Evolutionary conservation across 345 rosid species (phyloP).

Genomic region (Eucalyptus leucophloia): DNA sequence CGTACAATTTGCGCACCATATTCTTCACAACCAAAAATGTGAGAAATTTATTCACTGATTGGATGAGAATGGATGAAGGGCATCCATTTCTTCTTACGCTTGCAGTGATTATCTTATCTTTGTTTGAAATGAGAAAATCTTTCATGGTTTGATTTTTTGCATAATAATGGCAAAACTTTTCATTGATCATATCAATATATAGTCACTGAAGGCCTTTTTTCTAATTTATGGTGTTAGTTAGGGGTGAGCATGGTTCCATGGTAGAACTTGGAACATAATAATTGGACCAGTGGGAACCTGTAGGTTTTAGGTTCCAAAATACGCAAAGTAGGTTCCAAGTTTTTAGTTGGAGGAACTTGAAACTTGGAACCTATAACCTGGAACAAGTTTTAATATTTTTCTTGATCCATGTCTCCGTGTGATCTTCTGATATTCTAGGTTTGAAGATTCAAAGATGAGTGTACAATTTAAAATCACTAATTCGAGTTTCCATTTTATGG

Average conservation of each 20-base stretch:
- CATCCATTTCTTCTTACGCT: neutral
- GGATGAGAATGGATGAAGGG: neutral
- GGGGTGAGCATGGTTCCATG: too few relatives aligned
- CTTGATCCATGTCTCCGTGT: accelerated
- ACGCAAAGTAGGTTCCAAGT: too few relatives aligned
- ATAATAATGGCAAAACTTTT: neutral
- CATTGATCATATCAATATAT: neutral
- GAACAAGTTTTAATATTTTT: too few relatives aligned
- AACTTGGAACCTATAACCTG: too few relatives aligned
- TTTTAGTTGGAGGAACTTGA: too few relatives aligned
- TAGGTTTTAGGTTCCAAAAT: too few relatives aligned
- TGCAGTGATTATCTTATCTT: neutral
- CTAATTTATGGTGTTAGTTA: neutral
- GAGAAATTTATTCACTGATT: neutral
- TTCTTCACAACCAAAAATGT: neutral
- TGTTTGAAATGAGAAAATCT: neutral
- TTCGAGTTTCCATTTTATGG: too few relatives aligned
- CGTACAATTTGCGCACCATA: neutral
- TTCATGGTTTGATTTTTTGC: neutral
- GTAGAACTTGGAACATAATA: too few relatives aligned
- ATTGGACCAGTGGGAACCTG: accelerated
- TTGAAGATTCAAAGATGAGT: too few relatives aligned
- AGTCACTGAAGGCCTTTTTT: neutral
- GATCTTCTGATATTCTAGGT: too few relatives aligned
- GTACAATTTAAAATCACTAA: accelerated